Evolutionary conservation across 768 basidiomycete species (phyloP).

Genomic region (Rhodotorula toruloides): DNA sequence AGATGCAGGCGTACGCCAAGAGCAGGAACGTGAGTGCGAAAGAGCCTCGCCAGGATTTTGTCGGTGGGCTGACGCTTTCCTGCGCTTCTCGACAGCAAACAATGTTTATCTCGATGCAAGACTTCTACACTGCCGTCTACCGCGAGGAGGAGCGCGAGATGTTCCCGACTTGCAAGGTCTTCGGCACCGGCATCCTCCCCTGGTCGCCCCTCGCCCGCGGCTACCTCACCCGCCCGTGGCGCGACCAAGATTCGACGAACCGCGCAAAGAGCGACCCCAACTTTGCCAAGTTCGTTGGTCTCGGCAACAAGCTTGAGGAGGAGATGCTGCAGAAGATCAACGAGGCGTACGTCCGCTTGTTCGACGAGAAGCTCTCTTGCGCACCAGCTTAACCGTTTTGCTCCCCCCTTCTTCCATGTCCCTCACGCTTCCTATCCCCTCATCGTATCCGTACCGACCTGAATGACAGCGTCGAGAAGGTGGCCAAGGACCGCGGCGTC

Average conservation of each 20-base stretch:
- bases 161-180: slow-evolving; percentile 27
- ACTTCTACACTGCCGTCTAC: slow-evolving; percentile 39
- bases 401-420: too few relatives aligned
- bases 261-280: slow-evolving; percentile 22
- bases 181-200: slow-evolving; percentile 56
- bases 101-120: slow-evolving; percentile 41
- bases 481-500: slow-evolving; percentile 55
- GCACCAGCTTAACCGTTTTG: background rate
- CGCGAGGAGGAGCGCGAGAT: slow-evolving; percentile 43
- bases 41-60: too few relatives aligned
- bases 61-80: background rate
- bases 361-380: background rate
- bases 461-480: slow-evolving; percentile 53
- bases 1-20: slow-evolving; percentile 33
- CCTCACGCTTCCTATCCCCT: background rate
- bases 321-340: slow-evolving; percentile 21
- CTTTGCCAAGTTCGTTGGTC: slow-evolving; percentile 25
- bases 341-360: slow-evolving; percentile 10
- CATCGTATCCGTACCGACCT: background rate
- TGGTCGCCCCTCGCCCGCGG: slow-evolving; percentile 58
- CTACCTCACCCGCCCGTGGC: slow-evolving; percentile 46
- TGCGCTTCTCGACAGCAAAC: slow-evolving; percentile 15
- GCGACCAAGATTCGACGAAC: slow-evolving; percentile 22
- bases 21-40: background rate
- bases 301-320: slow-evolving; percentile 25